A percentile compares a stretch with the other conserved stretches of the same genome.
Evolutionary conservation across 352 stramenopile genomes (phyloP).

Genomic region (Globisporangium sylvaticum): DNA sequence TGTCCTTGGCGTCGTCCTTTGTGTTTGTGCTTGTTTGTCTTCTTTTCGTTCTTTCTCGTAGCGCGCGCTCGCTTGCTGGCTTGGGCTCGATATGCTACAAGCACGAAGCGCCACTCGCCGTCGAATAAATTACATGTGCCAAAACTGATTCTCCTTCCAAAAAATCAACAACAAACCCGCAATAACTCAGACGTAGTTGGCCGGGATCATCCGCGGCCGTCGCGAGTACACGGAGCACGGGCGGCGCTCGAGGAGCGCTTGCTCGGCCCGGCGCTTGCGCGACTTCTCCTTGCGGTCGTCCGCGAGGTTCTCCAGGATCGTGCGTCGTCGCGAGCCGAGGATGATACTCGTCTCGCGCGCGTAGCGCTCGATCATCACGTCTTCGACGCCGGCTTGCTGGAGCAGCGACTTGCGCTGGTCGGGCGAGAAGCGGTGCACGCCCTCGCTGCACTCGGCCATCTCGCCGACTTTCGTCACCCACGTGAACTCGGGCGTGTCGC

Average conservation of each 20-base stretch:
- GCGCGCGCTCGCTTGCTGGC: not conserved
- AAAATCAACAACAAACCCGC: not conserved
- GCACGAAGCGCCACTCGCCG: not conserved
- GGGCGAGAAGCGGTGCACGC: conserved; percentile 39
- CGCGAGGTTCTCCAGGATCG: conserved; percentile 28
- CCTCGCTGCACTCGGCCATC: conserved; percentile 44
- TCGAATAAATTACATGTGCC: conserved; percentile 17
- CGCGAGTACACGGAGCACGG: conserved; percentile 43
- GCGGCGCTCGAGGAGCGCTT: conserved; percentile 33
- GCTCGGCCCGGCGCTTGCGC: conserved; percentile 43
- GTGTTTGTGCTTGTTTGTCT: conserved; percentile 3
- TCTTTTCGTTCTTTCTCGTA: not conserved
- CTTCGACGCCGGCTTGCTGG: conserved; percentile 28
- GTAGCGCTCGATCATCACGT: conserved; percentile 43
- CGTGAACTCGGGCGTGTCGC: conserved; percentile 40
- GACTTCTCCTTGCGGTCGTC: conserved; percentile 20
- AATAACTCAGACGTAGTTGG: conserved; percentile 48
- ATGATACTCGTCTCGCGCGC: conserved; percentile 47
- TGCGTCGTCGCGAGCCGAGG: conserved; percentile 31
- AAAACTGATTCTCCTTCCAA: conserved; percentile 2
- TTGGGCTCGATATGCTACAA: not conserved
- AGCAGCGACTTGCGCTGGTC: conserved; percentile 33
- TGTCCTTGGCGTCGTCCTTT: not conserved
- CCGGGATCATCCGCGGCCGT: conserved; percentile 60
- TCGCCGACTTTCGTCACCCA: conserved; percentile 47